Evolutionary conservation across 108 stramenopile genomes (phyloP), one percentile per base, ranked within the genome.

Genomic region (Fragilariopsis cylindrus): DNA sequence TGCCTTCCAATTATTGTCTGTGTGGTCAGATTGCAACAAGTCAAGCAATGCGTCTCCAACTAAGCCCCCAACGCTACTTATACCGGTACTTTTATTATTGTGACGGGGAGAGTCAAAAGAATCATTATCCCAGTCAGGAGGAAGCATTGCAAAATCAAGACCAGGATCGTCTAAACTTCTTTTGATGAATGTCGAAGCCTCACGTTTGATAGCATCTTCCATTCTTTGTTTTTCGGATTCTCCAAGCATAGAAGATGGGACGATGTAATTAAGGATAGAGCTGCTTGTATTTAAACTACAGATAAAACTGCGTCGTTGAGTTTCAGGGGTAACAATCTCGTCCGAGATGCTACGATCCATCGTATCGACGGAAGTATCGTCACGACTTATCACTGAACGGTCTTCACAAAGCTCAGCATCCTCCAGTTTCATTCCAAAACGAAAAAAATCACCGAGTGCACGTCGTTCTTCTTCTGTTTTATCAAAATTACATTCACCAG

Each of bases 381-480:
- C 60, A 49, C 46, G 7, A 48, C 47, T 16, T n/a, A 5, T 55
- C 11, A 48, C 49, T 4, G 57, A 43, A 48, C 48, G 15, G 4
- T 53, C 65, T 56, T 79, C 78, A 52, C 58, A 52, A 7, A 4
- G 44, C 7, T 54, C 73, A 42, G 73, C 79, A 48, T 80, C 79
- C 48, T 80, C 79, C 16, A 80, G 48, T 50, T 80, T 80, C 44
- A 80, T 80, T 12, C 73, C 79, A 57, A 80, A 80, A 48, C 79
- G 79, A 67, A 64, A 80, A 19, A 74, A 74, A 47, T 73, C 67
- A 3, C 77, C 79, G 50, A 80, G 68, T n/a, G 70, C 69, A 40
- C 62, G 69, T 9, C 79, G 73, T 41, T 74, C 79, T 65, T 80
- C 79, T 60, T 53, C 50, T 4, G 79, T 80, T 16, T 41, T 42